Percentiles rank a stretch among this genome's conserved stretches.
Conservation (phyloP, 1,139 yeast species). For the Candida labiduridarum region DNA sequence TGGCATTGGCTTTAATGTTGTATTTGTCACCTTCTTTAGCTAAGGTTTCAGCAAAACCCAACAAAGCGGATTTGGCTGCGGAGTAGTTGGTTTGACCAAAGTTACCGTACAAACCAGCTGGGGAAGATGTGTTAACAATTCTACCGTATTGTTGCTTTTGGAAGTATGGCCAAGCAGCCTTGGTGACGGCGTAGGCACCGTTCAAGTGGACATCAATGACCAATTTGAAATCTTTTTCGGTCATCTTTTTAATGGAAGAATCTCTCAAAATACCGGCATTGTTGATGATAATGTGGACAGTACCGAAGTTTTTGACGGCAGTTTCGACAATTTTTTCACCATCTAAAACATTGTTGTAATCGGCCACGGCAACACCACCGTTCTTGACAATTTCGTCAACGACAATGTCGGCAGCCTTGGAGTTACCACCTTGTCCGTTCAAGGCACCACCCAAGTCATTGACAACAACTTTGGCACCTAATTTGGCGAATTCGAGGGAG, state of each 20-base stretch:
- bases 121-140: constrained; percentile 88
- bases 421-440: constrained; percentile 66
- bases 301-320: constrained; percentile 84
- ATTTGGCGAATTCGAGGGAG: constrained; percentile 81
- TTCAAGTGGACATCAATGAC: constrained; percentile 86
- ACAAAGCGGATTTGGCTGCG: constrained; percentile 88
- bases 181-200: constrained; percentile 85
- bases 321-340: constrained; percentile 87
- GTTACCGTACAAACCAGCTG: constrained; percentile 96
- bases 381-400: constrained; percentile 76
- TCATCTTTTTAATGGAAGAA: constrained; percentile 78
- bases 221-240: constrained; percentile 73
- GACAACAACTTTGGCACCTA: constrained; percentile 93
- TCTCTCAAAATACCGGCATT: constrained; percentile 94
- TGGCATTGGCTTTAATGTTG: constrained; percentile 81
- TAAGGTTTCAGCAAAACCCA: constrained; percentile 90
- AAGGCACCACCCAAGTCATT: constrained; percentile 91
- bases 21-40: constrained; percentile 91
- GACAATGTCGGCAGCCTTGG: constrained; percentile 82
- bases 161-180: constrained; percentile 93
- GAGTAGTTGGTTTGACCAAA: constrained; percentile 97
- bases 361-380: constrained; percentile 92
- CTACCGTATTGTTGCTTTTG: constrained; percentile 86
- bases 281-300: constrained; percentile 86
- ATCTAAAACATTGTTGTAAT: constrained; percentile 86